These are phyloP conservation scores for Ophiostoma ulmi DNA, from an alignment of 2,329 filamentous ascomycete genomes.

Conservation along the genomic window DNA sequence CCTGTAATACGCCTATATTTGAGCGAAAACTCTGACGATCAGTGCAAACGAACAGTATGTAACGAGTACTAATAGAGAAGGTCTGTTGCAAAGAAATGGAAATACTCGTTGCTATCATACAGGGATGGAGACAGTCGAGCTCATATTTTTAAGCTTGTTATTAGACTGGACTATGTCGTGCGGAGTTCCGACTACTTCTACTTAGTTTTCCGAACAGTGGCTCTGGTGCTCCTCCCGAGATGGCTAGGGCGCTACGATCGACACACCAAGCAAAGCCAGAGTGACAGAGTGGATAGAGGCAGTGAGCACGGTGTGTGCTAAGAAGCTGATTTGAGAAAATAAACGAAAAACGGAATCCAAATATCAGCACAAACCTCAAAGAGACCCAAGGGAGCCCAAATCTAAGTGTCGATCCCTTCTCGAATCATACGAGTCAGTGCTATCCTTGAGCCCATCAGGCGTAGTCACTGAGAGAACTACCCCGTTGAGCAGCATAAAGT, in stretches of 20 bases:
- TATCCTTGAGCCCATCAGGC: background rate
- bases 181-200: background rate
- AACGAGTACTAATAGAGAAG: background rate
- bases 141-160: background rate
- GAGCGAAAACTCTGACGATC: constrained; percentile 7
- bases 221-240: background rate
- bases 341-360: background rate
- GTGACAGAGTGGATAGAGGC: background rate
- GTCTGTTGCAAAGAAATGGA: background rate
- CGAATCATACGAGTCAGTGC: background rate
- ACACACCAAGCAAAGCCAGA: background rate
- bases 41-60: background rate
- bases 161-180: no score
- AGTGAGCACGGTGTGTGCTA: background rate
- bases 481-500: background rate
- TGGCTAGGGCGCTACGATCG: background rate
- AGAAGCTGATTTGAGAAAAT: background rate
- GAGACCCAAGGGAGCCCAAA: background rate
- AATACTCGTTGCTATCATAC: background rate
- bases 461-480: background rate
- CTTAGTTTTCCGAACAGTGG: background rate
- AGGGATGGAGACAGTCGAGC: background rate
- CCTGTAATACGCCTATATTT: background rate
- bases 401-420: background rate
- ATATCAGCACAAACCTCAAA: background rate